Base-by-base conservation (phyloP, 345 rosid species). In the Gossypium sturtianum region DNA sequence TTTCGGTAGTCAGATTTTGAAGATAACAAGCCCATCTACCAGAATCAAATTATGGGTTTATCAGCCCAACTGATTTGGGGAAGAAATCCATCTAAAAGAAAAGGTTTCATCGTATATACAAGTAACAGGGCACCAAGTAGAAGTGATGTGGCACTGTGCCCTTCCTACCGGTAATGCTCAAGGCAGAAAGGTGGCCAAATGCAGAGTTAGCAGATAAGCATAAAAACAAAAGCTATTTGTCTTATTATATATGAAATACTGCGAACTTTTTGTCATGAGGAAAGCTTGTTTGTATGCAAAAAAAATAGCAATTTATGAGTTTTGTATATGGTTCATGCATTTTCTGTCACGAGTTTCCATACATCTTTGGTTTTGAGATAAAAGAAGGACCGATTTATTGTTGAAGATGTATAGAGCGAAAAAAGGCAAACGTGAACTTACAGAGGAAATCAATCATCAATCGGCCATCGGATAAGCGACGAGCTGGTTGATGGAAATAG, bases 361-460 rank as follows among this genome's bases (percentile, higher is more conserved):
- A 61, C 47, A 22, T 57, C 70, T 20, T 66, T 3, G 10, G n/a
- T 20, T 66, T 44, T 12, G 56, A 22, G 12, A 23, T 9, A 3
- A 38, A 60, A 63, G 7, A 34, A 63, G 48, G 67, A 38, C 41
- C 41, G 41, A 34, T 63, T 34, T 4, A 51, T 51, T 62, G 43
- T n/a, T 20, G 23, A 62, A 20, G 9, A 34, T 34, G 38, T 34
- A 34, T 34, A 34, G 38, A 34, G 38, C 6, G 10, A 34, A 66
- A n/a, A 67, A 23, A 47, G 19, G 41, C n/a, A 49, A 3, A 9
- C 13, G 11, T 49, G 57, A 2, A 76, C 92, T 88, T 43, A 89
- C 94, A 79, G 7, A 84, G 74, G 74, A 87, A 88, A 76, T 91
- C 97, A 65, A 91, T 65, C 62, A 86, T 78, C 75, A 89, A 71